phyloP scores from a whole-genome alignment of 108 stramenopile genomes.

The Nitzschia sp. region DNA sequence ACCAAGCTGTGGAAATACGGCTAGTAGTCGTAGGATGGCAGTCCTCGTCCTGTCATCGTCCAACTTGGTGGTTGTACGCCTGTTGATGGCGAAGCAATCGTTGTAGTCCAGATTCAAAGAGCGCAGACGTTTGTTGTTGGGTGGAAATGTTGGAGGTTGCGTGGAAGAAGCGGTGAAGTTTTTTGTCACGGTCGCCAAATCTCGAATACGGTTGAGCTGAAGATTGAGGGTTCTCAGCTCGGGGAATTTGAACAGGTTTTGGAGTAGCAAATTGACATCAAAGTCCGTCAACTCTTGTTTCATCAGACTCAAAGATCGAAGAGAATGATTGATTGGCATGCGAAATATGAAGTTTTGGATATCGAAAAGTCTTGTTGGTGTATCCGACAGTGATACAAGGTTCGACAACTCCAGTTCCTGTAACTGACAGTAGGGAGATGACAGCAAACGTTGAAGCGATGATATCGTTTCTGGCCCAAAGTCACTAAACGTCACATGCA shows the following conservation, averaged over 20 bases:
- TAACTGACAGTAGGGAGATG: neutral
- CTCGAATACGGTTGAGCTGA: neutral
- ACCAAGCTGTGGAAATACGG: neutral
- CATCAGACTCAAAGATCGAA: neutral
- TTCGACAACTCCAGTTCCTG: slow-evolving; percentile 1
- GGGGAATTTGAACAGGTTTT: neutral
- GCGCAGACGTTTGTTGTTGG: neutral
- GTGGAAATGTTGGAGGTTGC: neutral
- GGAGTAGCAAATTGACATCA: neutral
- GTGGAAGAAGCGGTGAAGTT: too few species aligned
- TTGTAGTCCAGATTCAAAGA: neutral
- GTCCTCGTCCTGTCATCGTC: neutral
- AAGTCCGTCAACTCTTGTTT: neutral
- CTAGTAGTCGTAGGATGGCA: neutral
- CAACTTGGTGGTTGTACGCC: neutral
- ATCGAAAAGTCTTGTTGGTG: neutral
- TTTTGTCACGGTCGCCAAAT: neutral
- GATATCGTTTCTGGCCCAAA: neutral
- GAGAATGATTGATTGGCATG: neutral
- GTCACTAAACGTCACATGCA: neutral
- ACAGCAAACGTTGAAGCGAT: neutral
- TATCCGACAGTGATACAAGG: neutral
- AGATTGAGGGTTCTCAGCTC: neutral
- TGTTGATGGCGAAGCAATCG: neutral
- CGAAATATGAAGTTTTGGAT: neutral